Evolutionary conservation across 2,329 filamentous ascomycete genomes (phyloP).

Genomic region (Thelonectria rubi): DNA sequence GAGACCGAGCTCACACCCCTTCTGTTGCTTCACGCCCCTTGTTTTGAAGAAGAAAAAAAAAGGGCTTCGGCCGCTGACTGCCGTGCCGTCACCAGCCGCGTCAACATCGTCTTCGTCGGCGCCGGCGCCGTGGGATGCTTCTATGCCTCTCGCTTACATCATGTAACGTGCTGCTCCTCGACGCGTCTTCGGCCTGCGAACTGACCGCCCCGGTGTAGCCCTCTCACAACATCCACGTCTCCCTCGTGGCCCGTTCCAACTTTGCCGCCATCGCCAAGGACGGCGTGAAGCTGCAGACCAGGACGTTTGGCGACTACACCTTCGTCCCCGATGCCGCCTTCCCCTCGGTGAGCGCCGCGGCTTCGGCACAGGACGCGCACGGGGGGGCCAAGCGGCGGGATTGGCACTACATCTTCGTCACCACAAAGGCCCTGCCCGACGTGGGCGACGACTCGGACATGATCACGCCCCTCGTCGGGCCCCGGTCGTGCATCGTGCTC

Average conservation of each 20-base stretch:
- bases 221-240: slow-evolving; percentile 64
- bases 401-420: slow-evolving; percentile 72
- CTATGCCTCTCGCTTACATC: slow-evolving; percentile 74
- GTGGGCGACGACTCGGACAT: slow-evolving; percentile 67
- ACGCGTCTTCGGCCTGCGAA: neutral
- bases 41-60: neutral
- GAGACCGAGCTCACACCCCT: slow-evolving; percentile 10
- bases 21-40: neutral
- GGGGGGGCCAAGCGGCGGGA: slow-evolving; percentile 35
- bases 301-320: slow-evolving; percentile 72
- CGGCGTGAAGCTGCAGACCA: slow-evolving; percentile 72
- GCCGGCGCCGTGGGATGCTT: slow-evolving; percentile 78
- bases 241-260: slow-evolving; percentile 78
- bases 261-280: slow-evolving; percentile 68
- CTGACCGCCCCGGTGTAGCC: slow-evolving; percentile 49
- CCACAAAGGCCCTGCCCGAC: slow-evolving; percentile 76
- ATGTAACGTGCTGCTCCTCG: slow-evolving; percentile 51
- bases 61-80: slow-evolving; percentile 7
- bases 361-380: slow-evolving; percentile 27
- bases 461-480: slow-evolving; percentile 67
- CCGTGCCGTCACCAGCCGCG: slow-evolving; percentile 35
- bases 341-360: slow-evolving; percentile 66
- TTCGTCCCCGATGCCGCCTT: slow-evolving; percentile 72
- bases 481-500: slow-evolving; percentile 67
- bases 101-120: slow-evolving; percentile 72